Base-by-base conservation (phyloP, 2,329 filamentous ascomycete genomes). In the Aureobasidium musti region DNA sequence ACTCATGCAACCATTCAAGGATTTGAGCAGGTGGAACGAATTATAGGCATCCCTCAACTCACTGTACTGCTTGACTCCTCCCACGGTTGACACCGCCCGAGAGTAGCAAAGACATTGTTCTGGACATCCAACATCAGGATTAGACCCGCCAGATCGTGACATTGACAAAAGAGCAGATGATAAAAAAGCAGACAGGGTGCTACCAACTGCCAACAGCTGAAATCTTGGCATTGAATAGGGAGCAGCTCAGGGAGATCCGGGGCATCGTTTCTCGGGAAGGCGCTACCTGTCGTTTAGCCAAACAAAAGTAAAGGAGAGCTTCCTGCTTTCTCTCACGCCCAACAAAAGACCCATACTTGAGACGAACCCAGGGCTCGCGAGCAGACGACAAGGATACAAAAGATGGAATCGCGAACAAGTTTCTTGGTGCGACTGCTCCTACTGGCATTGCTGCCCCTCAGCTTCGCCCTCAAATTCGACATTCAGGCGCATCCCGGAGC, bases 401-500 rank as follows among this genome's bases (percentile, higher is more conserved):
- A 41, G 21, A 74, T 74, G 73, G 70, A 73, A 28, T 71, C 73
- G 23, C 47, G 39, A 56, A 26, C 59, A 37, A 54, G 49, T 33
- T 56, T 54, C 47, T 52, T 67, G 33, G 33, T 64, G 57, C 66
- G 50, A 45, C 65, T 76, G 63, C 70, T 71, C 67, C 72, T 81
- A 53, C 74, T 80, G 35, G 67, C 64, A 33, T 70, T 82, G n/a
- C 71, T 80, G 21, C 81, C 80, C 26, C 74, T 82, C 69, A 53
- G 35, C 47, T 80, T 81, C 47, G 92, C 92, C 68, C 87, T 99
- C 74, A 97, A 96, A 83, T 97, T 99, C 84, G 95, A 99, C 75
- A 87, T 99, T 69, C 80, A 86, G 73, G 91, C 92, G 52, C 85
- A 88, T 71, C 79, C 81, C 63, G 82, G 86, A 69, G 84, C 85